phyloP scores from a whole-genome alignment of 2,329 filamentous ascomycete genomes.

The Colletotrichum sansevieriae region DNA sequence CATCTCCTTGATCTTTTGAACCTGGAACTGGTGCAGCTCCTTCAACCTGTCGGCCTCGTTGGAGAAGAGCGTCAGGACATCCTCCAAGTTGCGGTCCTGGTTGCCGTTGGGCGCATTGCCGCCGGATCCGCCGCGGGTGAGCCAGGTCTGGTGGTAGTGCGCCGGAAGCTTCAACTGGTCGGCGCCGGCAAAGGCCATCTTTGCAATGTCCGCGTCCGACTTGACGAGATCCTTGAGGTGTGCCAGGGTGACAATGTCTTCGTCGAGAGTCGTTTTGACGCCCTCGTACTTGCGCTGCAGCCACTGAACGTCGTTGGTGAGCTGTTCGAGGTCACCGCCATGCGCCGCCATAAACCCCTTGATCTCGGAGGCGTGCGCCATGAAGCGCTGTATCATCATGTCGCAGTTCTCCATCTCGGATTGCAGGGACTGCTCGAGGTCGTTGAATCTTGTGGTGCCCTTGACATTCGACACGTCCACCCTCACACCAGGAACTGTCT shows the following conservation, averaged over 20 bases:
- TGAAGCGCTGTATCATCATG: slow-evolving; percentile 82
- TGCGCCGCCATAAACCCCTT: slow-evolving; percentile 74
- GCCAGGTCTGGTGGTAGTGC: slow-evolving; percentile 64
- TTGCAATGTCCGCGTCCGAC: slow-evolving; percentile 77
- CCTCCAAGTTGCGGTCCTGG: slow-evolving; percentile 54
- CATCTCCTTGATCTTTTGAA: slow-evolving; percentile 54
- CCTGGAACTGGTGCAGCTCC: slow-evolving; percentile 57
- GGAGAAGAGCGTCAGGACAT: slow-evolving; percentile 41
- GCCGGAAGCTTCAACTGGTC: slow-evolving; percentile 80
- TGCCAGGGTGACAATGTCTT: slow-evolving; percentile 73
- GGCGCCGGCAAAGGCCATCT: slow-evolving; percentile 78
- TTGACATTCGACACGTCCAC: slow-evolving; percentile 84
- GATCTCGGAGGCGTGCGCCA: slow-evolving; percentile 82
- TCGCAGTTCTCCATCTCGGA: slow-evolving; percentile 83
- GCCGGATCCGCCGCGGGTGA: slow-evolving; percentile 52
- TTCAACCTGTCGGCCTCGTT: slow-evolving; percentile 45
- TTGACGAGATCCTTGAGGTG: slow-evolving; percentile 71
- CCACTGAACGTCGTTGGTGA: slow-evolving; percentile 62
- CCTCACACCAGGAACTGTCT: slow-evolving; percentile 77
- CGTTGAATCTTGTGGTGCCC: slow-evolving; percentile 91
- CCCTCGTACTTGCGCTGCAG: slow-evolving; percentile 63
- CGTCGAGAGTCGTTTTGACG: slow-evolving; percentile 59
- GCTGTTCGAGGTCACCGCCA: slow-evolving; percentile 60
- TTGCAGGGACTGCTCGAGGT: slow-evolving; percentile 86
- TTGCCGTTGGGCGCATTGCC: slow-evolving; percentile 50